Percentiles rank a stretch among this genome's conserved stretches.
phyloP scores from a whole-genome alignment of 2,329 filamentous ascomycete genomes.

The Hypoxylon sp. region DNA sequence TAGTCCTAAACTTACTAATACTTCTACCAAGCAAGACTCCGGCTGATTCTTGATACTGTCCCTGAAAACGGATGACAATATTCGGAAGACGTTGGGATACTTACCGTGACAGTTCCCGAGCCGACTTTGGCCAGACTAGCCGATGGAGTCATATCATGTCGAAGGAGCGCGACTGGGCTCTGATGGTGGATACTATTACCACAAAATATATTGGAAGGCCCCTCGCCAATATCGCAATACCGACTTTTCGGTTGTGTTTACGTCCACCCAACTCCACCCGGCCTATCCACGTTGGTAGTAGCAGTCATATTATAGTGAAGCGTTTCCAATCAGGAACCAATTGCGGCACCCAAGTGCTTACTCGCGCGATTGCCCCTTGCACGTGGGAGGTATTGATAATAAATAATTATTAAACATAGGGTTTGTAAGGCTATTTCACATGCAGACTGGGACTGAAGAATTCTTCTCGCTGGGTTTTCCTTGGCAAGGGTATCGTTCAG shows the following conservation, averaged over 20 bases:
- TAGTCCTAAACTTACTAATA: too few species aligned
- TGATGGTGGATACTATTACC: neutral
- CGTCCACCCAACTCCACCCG: constrained; percentile 3
- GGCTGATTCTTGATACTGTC: too few species aligned
- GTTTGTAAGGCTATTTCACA: constrained; percentile 2
- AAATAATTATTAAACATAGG: constrained; percentile 20
- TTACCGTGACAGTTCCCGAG: too few species aligned
- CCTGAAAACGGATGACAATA: too few species aligned
- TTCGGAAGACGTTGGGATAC: too few species aligned
- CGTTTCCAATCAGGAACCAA: constrained; percentile 18
- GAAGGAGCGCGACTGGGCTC: too few species aligned
- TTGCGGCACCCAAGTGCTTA: constrained; percentile 7
- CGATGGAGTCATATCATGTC: too few species aligned
- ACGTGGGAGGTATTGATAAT: constrained; percentile 7
- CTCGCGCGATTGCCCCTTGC: constrained; percentile 13
- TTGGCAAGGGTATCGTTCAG: too few species aligned
- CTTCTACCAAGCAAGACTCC: too few species aligned
- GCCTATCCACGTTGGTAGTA: neutral
- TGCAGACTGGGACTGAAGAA: neutral
- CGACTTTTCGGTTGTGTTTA: constrained; percentile 7
- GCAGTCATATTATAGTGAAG: constrained; percentile 7
- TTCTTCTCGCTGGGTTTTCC: neutral
- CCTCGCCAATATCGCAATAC: constrained; percentile 4
- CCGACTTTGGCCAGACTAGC: too few species aligned
- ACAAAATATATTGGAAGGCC: too few species aligned